These are phyloP conservation scores for Ceratobasidium theobromae DNA, from an alignment of 1,284 basidiomycete species.

Conservation along the genomic window DNA sequence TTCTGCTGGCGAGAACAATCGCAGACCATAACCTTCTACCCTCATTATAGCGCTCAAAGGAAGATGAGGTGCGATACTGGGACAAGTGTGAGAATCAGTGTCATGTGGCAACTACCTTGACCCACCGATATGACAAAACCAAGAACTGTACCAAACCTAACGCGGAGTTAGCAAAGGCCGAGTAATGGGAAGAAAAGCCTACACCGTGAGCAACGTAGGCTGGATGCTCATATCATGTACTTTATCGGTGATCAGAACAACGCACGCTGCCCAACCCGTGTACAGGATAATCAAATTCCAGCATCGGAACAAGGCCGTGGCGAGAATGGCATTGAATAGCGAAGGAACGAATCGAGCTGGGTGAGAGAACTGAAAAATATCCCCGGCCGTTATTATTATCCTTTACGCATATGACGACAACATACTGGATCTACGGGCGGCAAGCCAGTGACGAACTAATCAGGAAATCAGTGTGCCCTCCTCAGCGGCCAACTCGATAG, in stretches of 20 bases:
- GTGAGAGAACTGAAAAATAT: conserved; percentile 31
- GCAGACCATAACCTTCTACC: conserved; percentile 69
- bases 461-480: background rate
- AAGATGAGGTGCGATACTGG: conserved; percentile 66
- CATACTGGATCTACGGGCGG: conserved; percentile 18
- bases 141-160: conserved; percentile 57
- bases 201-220: conserved; percentile 63
- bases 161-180: background rate
- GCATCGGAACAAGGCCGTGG: conserved; percentile 64
- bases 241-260: conserved; percentile 53
- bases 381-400: too few relatives aligned
- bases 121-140: conserved; percentile 60
- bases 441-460: conserved; percentile 9
- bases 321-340: conserved; percentile 43
- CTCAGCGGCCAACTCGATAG: background rate
- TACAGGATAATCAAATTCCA: conserved; percentile 69
- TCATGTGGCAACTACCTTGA: background rate
- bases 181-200: conserved; percentile 37
- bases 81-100: background rate
- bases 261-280: conserved; percentile 57
- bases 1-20: conserved; percentile 61
- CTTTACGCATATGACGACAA: too few relatives aligned
- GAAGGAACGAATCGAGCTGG: conserved; percentile 23
- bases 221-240: conserved; percentile 51
- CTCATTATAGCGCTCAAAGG: conserved; percentile 73